Evolutionary conservation across 2,329 filamentous ascomycete species (phyloP).

Genomic region (Bipolaris oryzae): DNA sequence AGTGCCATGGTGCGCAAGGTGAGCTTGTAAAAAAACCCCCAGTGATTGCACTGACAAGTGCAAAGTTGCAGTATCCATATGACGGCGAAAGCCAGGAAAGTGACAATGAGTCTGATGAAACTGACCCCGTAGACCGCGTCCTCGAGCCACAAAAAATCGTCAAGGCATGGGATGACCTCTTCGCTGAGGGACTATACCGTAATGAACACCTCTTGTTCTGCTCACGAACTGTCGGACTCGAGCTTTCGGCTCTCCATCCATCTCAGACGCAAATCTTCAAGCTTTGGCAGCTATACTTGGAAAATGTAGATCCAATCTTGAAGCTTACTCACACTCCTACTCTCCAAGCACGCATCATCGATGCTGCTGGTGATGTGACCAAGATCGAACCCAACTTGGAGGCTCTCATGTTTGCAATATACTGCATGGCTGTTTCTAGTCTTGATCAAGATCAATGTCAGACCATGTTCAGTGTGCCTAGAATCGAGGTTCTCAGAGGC

Average conservation of each 20-base stretch:
- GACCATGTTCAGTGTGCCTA: slow-evolving; percentile 58
- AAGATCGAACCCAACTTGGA: slow-evolving; percentile 62
- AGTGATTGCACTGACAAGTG: not conserved
- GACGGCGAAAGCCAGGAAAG: slow-evolving; percentile 2
- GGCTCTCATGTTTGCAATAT: slow-evolving; percentile 53
- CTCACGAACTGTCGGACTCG: slow-evolving; percentile 58
- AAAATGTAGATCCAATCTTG: slow-evolving; percentile 42
- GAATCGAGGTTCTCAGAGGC: slow-evolving; percentile 59
- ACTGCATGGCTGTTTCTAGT: slow-evolving; percentile 50
- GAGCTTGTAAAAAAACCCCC: not conserved
- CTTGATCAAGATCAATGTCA: slow-evolving; percentile 63
- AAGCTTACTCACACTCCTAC: slow-evolving; percentile 40
- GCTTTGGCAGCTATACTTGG: slow-evolving; percentile 76
- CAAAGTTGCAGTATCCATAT: slow-evolving; percentile 6
- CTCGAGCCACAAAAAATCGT: slow-evolving; percentile 41
- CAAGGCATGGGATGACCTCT: slow-evolving; percentile 53
- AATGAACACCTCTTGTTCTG: slow-evolving; percentile 62
- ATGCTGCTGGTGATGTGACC: slow-evolving; percentile 62
- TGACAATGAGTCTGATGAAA: slow-evolving; percentile 8
- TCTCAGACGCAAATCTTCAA: slow-evolving; percentile 68
- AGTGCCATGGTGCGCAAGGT: slow-evolving; percentile 30
- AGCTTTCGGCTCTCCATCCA: slow-evolving; percentile 68
- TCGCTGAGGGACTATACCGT: slow-evolving; percentile 27
- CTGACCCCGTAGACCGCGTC: slow-evolving; percentile 15
- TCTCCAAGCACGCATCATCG: slow-evolving; percentile 62